Evolutionary conservation across 352 stramenopile species (phyloP).

Genomic region (Phytophthora quininea): DNA sequence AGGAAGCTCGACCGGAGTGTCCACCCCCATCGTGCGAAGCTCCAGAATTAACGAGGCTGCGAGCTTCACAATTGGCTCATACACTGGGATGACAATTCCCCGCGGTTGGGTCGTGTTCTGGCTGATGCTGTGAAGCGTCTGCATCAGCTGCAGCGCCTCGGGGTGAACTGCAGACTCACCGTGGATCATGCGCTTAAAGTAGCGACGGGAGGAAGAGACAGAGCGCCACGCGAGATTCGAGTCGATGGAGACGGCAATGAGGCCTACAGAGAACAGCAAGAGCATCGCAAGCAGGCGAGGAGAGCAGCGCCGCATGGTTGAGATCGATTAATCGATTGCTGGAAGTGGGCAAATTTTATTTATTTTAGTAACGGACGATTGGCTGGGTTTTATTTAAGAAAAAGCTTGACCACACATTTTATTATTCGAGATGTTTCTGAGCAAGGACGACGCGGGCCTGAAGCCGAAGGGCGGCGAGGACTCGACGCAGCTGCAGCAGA

Average conservation of each 20-base stretch:
- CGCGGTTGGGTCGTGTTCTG: conserved; percentile 20
- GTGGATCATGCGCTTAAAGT: background rate
- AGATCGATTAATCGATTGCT: too few relatives aligned
- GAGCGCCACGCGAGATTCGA: conserved; percentile 20
- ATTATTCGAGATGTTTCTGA: conserved; percentile 51
- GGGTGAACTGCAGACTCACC: background rate
- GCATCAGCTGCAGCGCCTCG: conserved; percentile 16
- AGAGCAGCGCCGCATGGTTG: conserved; percentile 15
- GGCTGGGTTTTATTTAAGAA: background rate
- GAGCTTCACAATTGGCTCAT: conserved; percentile 35
- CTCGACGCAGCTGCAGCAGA: conserved; percentile 75
- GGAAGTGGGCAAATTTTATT: too few relatives aligned
- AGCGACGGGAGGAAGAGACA: conserved; percentile 5
- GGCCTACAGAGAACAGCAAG: conserved; percentile 14
- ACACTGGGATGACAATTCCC: conserved; percentile 39
- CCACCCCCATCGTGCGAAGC: conserved; percentile 30
- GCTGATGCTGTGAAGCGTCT: conserved; percentile 17
- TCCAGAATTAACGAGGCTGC: conserved; percentile 37
- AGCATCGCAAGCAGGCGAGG: conserved; percentile 5
- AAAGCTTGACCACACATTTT: background rate
- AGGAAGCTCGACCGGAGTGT: conserved; percentile 38
- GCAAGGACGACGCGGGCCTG: conserved; percentile 45
- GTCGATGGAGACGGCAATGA: conserved; percentile 20
- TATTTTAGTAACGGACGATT: background rate
- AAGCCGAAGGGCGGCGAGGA: conserved; percentile 72